Evolutionary conservation across 495 filamentous ascomycete genomes (phyloP), one percentile per base, ranked within the genome.

Genomic region (Penicillium silybi): DNA sequence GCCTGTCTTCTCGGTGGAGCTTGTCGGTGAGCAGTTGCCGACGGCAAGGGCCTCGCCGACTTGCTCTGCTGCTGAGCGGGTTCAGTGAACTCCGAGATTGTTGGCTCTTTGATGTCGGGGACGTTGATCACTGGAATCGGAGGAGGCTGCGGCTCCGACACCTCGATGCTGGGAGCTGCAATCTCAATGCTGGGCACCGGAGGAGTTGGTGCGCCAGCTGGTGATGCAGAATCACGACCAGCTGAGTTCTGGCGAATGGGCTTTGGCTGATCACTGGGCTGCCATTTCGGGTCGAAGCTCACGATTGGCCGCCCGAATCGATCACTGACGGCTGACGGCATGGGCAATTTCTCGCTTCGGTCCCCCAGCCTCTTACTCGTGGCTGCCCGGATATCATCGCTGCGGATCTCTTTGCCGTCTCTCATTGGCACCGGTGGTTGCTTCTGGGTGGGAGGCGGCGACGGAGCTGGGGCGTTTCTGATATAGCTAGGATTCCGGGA

Each of bases 301-400:
- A 96, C 89, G 68, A 96, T 96, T 45, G 90, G 91, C 60, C 91
- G 81, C 46, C 89, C 88, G 47, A 86, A 83, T 54, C 77, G 85
- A 69, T 95, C 84, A 71, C 88, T 93, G 65, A 96, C 89, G 37
- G 88, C 80, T 25, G 87, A 87, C 58, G 91, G 91, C 61, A 83
- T 90, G 4, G 91, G 91, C 26, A 96, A 71, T 58, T 87, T 92
- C 44, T 85, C 70, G 62, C 91, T 96, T 59, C 90, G 84, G 64
- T 96, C 89, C 56, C 81, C 89, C 50, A 91, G 75, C 64, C 71
- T 85, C 79, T 91, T 93, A 72, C 85, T 91, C n/a, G 91, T 96
- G n/a, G 91, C 91, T 46, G 85, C 80, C 25, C 85, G 79, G 48
- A 96, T 91, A 42, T 96, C 91, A 40, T 95, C 89, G 55, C 88